Percentiles rank a stretch among this genome's conserved stretches.
phyloP scores from a whole-genome alignment of 768 basidiomycete species.

The Lentinula guzmanii region DNA sequence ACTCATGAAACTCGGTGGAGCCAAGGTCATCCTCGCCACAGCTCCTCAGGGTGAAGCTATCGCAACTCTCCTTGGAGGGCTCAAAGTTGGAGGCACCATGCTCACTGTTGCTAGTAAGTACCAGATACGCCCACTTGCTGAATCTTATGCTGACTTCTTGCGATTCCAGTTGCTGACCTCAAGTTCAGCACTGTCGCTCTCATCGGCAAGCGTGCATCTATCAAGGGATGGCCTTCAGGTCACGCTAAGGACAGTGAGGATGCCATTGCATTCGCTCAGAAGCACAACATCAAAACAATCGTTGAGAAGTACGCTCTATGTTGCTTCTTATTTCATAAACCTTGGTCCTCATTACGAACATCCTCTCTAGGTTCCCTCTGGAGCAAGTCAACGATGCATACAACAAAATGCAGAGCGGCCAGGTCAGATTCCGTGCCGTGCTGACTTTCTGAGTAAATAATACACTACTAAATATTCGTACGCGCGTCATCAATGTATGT shows the following conservation, averaged over 20 bases:
- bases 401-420: neutral
- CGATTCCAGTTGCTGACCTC: neutral
- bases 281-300: neutral
- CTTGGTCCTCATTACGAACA: neutral
- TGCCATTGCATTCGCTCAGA: neutral
- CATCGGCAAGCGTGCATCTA: neutral
- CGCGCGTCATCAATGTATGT: neutral
- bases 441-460: neutral
- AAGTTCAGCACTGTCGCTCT: neutral
- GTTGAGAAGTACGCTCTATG: neutral
- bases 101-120: neutral
- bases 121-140: neutral
- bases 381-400: neutral
- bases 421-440: neutral
- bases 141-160: neutral
- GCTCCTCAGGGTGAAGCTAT: neutral
- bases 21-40: constrained; percentile 1
- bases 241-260: constrained; percentile 1
- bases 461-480: neutral
- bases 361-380: neutral
- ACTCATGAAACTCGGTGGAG: constrained; percentile 3
- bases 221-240: constrained; percentile 1
- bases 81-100: neutral
- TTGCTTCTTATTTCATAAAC: neutral
- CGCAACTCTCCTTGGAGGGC: neutral